Conservation (phyloP, 352 stramenopile genomes). For the Phytophthora pluvialis region DNA sequence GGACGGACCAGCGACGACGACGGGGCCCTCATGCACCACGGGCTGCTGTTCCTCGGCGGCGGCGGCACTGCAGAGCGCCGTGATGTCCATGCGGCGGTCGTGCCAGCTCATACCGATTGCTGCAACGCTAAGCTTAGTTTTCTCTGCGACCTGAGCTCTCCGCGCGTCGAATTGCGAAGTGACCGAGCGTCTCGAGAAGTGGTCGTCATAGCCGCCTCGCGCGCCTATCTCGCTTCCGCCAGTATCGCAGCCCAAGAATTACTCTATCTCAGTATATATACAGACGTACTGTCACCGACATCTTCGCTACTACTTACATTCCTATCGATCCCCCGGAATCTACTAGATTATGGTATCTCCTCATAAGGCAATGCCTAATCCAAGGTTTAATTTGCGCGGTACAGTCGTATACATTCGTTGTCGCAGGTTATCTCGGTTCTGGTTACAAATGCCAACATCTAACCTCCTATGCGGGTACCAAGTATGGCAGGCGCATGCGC, state of each 20-base stretch:
- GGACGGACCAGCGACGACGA: background rate
- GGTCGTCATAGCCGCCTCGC: constrained; percentile 20
- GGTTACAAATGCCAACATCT: constrained; percentile 3
- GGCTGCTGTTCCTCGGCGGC: constrained; percentile 11
- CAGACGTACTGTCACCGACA: no score
- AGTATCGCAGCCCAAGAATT: background rate
- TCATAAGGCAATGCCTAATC: background rate
- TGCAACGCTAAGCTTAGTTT: background rate
- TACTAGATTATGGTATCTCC: background rate
- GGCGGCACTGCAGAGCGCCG: constrained; percentile 25
- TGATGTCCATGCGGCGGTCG: constrained; percentile 48
- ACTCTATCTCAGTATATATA: no score
- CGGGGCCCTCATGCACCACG: background rate
- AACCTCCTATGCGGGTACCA: background rate
- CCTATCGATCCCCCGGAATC: no score
- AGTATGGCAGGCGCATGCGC: background rate
- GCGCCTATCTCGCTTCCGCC: constrained; percentile 15
- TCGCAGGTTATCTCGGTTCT: background rate
- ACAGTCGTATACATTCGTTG: constrained; percentile 3
- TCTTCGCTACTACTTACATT: no score
- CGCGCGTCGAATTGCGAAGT: constrained; percentile 29
- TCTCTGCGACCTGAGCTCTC: constrained; percentile 5
- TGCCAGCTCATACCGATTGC: constrained; percentile 14
- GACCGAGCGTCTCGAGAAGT: constrained; percentile 14
- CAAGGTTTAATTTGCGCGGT: constrained; percentile 19